Base-by-base conservation (phyloP, 345 rosid species). In the Moricandia arvensis region DNA sequence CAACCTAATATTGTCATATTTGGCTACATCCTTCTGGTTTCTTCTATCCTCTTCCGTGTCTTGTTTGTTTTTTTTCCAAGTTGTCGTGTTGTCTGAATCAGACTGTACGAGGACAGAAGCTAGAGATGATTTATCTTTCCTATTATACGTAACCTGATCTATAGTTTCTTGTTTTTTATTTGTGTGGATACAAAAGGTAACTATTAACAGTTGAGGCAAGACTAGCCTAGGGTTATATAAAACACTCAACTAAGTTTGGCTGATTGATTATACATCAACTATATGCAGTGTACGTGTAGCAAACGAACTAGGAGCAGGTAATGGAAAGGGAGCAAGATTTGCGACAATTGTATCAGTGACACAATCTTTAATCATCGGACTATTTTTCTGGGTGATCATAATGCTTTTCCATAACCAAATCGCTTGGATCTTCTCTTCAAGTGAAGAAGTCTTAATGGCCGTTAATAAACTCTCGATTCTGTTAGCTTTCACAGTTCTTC, bases 291-390 rank as follows among this genome's bases (percentile, higher is more conserved):
- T 93, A 9, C 82, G 97, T 59, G 97, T 91, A 8, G 91, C 98
- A 5, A 93, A 93, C 54, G 98, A 93, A 75, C 82, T 93, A 30
- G 98, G 97, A 21, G 96, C 97, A 1, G 96, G 98, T 0, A 91
- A 89, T 29, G 97, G 98, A 5, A 86, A 80, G 66, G 98, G 89
- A 72, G 98, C 97, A 3, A 89, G 78, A 73, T 91, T 93, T 59
- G 98, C 98, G 0, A 89, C 97, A n/a, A 62, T 37, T 2, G 93
- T 93, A 2, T 80, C 98, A 0, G 96, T 89, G 24, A 6, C 57
- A 43, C 85, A 93, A 30, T 91, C 98, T 58, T 13, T 65, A 1
- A 30, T 79, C 2, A 88, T 93, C 2, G 96, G 98, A 24, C 34
- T 88, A 2, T 59, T 90, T 35, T 93, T 90, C 66, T 86, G 93